Evolutionary conservation across 371 early-diverging fungal genomes (phyloP), one percentile per base, ranked within the genome.

Genomic region (Mortierella sp.): DNA sequence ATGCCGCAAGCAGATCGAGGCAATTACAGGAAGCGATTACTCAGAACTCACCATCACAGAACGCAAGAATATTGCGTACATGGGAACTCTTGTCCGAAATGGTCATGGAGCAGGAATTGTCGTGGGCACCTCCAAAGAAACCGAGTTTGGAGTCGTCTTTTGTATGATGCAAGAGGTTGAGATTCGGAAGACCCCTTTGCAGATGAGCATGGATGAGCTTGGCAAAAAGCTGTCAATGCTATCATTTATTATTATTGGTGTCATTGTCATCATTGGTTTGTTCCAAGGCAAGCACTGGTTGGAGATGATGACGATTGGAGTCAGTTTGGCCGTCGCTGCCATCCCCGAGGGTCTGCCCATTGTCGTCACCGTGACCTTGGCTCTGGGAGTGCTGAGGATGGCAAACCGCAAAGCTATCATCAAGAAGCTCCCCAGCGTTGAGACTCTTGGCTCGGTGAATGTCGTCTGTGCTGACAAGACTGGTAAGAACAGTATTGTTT

Each of bases 341-440:
- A 97, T 98, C 50, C 98, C 98, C 1, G 98, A 97, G 76, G 96
- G 97, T 1, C 84, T 98, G 44, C 97, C 97, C 19, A 93, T 97
- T 69, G 95, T 95, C 18, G 94, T 98, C 28, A 95, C 97, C 0
- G 94, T 97, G 16, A 95, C 97, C 0, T 84, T 98, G 66, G 96
- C 96, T 0, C 81, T 95, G 18, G 95, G 95, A 46, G 96, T 96
- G 4, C 85, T 95, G 70, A 88, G 96, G 30, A 94, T 98, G 96
- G 95, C 97, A 11, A 90, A 92, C 44, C 85, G 93, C 53, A 88
- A 92, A 57, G 93, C 94, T 7, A 93, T 98, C 55, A 92, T 98
- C 23, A 97, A 96, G 80, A 94, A 95, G 72, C 83, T 97, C 16
- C 94, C 95, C 0, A 91, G 95, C 5, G 94, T 97, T 4, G 98